Evolutionary conservation across 768 basidiomycete genomes (phyloP), one percentile per base, ranked within the genome.

Genomic region (Boletellus ananas): DNA sequence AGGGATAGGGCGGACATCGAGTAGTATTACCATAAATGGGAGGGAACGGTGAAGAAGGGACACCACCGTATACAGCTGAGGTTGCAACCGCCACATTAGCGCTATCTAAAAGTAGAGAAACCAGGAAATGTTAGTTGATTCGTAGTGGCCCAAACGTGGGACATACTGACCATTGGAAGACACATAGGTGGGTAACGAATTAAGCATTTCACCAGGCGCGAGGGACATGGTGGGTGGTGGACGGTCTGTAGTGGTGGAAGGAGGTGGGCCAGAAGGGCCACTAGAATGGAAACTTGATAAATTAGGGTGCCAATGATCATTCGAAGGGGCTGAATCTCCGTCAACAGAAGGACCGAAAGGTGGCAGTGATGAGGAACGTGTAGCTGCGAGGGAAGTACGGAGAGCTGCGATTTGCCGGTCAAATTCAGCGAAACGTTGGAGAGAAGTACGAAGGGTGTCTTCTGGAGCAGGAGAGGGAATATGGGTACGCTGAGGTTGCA

Each of bases 371-470:
- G 68, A 42, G 34, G 68, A 59, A 53, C 59, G 52, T 62, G 60
- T 58, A 4, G 56, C 45, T 39, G 54, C 64, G 42, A 68, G 67
- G 33, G 73, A 74, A 47, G 67, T 70, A 23, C 78, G 73, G 52
- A 80, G 62, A 17, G 72, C 72, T 52, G 76, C 72, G 39, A 80
- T 80, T 43, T 81, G 72, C 45, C 70, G 71, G 58, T 83, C 78
- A 51, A 81, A 81, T 25, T 73, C 71, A 63, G 73, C 76, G 55
- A 80, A 80, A 29, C 78, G 74, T 31, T 79, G 77, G 20, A 82
- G 52, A 1, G 79, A 74, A 14, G 70, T 57, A 18, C 76, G 72
- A 34, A 76, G 71, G 29, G 62, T 57, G 14, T 79, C 75, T 34
- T 73, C 68, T 37, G 65, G 52, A 3, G 54, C 51, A 7, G 63